A percentile compares a stretch with the other conserved stretches of the same genome.
phyloP scores from a whole-genome alignment of 2,329 filamentous ascomycete species.

The Colletotrichum lupini region DNA sequence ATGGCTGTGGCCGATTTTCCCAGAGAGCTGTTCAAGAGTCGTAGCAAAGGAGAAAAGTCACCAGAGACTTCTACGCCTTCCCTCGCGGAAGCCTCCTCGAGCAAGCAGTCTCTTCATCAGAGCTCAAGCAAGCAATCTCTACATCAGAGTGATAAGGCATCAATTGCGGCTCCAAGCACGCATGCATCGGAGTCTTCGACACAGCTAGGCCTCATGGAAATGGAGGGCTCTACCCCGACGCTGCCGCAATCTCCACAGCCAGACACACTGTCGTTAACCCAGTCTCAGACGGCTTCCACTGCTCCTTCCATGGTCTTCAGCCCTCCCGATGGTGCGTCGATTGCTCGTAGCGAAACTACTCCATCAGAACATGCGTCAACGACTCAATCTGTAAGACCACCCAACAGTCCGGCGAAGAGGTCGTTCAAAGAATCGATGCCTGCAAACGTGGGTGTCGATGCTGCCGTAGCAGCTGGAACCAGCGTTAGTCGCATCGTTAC shows the following conservation, averaged over 20 bases:
- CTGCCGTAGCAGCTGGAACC: slow-evolving; percentile 72
- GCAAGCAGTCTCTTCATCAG: neutral
- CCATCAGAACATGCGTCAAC: slow-evolving; percentile 43
- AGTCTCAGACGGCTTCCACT: slow-evolving; percentile 6
- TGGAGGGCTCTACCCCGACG: slow-evolving; percentile 21
- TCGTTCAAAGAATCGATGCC: slow-evolving; percentile 38
- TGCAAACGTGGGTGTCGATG: slow-evolving; percentile 57
- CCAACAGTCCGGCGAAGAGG: slow-evolving; percentile 31
- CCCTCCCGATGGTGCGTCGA: slow-evolving; percentile 36
- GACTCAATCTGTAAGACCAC: slow-evolving; percentile 2
- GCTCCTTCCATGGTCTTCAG: slow-evolving; percentile 40
- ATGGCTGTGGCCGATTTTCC: slow-evolving; percentile 85
- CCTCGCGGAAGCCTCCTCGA: slow-evolving; percentile 6
- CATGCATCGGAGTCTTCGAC: slow-evolving; percentile 31
- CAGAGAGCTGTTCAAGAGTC: slow-evolving; percentile 63
- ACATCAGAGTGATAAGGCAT: slow-evolving; percentile 16
- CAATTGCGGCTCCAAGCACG: slow-evolving; percentile 7
- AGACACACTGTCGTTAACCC: neutral
- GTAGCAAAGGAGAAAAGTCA: slow-evolving; percentile 37
- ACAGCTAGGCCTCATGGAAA: slow-evolving; percentile 25
- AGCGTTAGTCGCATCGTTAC: slow-evolving; percentile 78
- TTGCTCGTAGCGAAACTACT: slow-evolving; percentile 46
- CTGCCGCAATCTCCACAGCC: slow-evolving; percentile 14
- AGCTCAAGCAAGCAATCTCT: slow-evolving; percentile 1
- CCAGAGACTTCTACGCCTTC: slow-evolving; percentile 26